Evolutionary conservation across 495 filamentous ascomycete genomes (phyloP).

Genomic region (Penicillium cosmopolitanum): DNA sequence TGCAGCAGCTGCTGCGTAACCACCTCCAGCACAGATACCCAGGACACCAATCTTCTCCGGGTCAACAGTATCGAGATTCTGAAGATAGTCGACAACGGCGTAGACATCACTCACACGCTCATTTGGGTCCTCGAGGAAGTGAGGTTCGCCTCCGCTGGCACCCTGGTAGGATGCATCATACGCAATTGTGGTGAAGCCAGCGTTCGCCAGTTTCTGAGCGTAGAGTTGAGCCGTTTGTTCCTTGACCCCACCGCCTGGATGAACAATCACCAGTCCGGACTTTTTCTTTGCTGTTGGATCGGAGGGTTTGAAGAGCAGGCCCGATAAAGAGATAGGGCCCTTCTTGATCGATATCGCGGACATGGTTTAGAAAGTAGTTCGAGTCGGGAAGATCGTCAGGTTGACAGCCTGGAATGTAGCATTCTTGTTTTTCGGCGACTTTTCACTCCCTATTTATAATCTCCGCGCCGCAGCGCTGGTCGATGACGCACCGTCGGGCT

Average conservation of each 20-base stretch:
- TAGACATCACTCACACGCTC: conserved; percentile 45
- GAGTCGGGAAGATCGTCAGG: too few relatives aligned
- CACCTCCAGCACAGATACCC: conserved; percentile 46
- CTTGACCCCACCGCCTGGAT: conserved; percentile 41
- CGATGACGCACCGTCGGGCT: too few relatives aligned
- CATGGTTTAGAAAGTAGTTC: too few relatives aligned
- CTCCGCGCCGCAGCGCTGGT: too few relatives aligned
- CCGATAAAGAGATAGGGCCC: too few relatives aligned
- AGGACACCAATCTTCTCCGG: conserved; percentile 38
- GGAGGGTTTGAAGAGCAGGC: too few relatives aligned
- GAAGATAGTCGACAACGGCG: conserved; percentile 40
- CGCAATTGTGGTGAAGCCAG: conserved; percentile 37
- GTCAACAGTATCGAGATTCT: conserved; percentile 31
- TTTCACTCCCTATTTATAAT: too few relatives aligned
- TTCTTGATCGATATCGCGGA: too few relatives aligned
- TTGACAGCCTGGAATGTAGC: too few relatives aligned
- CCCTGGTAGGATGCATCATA: conserved; percentile 48
- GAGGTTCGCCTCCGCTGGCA: conserved; percentile 37
- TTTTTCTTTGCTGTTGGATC: too few relatives aligned
- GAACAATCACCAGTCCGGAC: conserved; percentile 40
- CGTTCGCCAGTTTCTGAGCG: conserved; percentile 30
- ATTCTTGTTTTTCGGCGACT: too few relatives aligned
- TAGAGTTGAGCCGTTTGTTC: conserved; percentile 42
- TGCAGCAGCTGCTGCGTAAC: conserved; percentile 38
- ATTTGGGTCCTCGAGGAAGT: conserved; percentile 40